Base-by-base conservation (phyloP, 257 asterid species). In the Linderniella brevidens region DNA sequence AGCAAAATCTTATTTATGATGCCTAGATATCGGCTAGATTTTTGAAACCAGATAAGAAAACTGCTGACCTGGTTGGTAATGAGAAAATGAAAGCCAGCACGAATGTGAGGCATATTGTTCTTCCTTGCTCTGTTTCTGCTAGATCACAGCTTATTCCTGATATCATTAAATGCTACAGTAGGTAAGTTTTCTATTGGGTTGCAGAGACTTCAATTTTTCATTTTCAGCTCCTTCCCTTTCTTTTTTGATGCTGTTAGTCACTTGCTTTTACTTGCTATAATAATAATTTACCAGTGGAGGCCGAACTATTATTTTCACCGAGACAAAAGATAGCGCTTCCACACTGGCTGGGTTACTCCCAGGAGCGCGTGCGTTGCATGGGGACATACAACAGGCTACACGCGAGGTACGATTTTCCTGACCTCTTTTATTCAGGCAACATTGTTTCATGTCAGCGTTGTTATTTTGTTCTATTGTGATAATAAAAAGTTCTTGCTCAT, bases 71-170 rank as follows among this genome's bases (percentile, higher is more conserved):
- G 41, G 95, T 90, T 29, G 99, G 99, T 52, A 81, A 85, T 75
- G 92, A 81, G 72, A 85, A 77, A 66, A 90, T 85, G 96, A 90
- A 90, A 67, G 99, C 99, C 46, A 85, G 96, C 67, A 68, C 70
- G 17, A 90, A 58, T 61, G 99, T 90, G 48, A 74, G 92, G 63
- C 99, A 90, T 63, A 64, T 74, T 62, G 84, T 85, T 52, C 77
- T 90, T 55, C 99, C 99, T 38, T 90, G 99, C 75, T 78, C 94
- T 38, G 70, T 56, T 40, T 54, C 87, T 55, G 96, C 96, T 37
- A 75, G 87, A 71, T 11, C 99, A 53, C 87, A 81, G 70, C 77
- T 85, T 50, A 90, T 90, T 59, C 99, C 99, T 37, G 99, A 90
- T 65, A 63, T 90, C 64, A 85, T 90, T 68, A 69, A 80, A 50